phyloP scores from a whole-genome alignment of 768 basidiomycete genomes.

The Amanita polypyramis region DNA sequence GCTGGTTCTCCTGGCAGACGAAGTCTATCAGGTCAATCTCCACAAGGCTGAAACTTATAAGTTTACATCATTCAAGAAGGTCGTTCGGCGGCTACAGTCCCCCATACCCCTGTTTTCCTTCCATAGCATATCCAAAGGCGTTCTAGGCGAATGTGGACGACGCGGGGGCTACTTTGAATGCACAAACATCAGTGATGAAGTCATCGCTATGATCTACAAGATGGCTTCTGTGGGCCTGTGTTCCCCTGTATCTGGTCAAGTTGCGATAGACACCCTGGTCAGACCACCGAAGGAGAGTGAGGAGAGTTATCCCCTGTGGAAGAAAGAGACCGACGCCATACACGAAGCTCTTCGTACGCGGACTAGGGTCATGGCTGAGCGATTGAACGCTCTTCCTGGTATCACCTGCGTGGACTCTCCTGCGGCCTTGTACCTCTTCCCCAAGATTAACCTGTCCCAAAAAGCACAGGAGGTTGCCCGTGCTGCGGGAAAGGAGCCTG shows the following conservation, averaged over 20 bases:
- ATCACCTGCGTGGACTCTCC: constrained; percentile 84
- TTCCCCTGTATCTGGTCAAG: constrained; percentile 83
- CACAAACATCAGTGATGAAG: constrained; percentile 66
- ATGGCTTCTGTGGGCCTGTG: constrained; percentile 89
- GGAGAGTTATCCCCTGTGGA: constrained; percentile 70
- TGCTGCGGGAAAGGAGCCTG: constrained; percentile 66
- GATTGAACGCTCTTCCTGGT: constrained; percentile 80
- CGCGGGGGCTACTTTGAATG: constrained; percentile 96
- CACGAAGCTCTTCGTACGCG: constrained; percentile 66
- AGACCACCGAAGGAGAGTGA: constrained; percentile 74
- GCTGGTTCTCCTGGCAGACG: constrained; percentile 90
- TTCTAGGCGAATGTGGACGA: constrained; percentile 93
- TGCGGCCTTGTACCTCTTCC: constrained; percentile 92
- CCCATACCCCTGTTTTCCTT: constrained; percentile 82
- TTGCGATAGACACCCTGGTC: constrained; percentile 92
- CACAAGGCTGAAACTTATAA: constrained; percentile 56
- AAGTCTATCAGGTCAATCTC: constrained; percentile 96
- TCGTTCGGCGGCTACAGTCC: constrained; percentile 58
- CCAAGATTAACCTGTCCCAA: constrained; percentile 63
- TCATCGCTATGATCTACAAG: constrained; percentile 88
- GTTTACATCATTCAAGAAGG: constrained; percentile 92
- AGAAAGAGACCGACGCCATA: constrained; percentile 73
- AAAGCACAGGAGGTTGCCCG: constrained; percentile 68
- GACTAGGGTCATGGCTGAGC: constrained; percentile 59
- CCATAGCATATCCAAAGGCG: constrained; percentile 97